Conservation (phyloP, 2,329 filamentous ascomycete genomes). For the Stromatinia cepivora region DNA sequence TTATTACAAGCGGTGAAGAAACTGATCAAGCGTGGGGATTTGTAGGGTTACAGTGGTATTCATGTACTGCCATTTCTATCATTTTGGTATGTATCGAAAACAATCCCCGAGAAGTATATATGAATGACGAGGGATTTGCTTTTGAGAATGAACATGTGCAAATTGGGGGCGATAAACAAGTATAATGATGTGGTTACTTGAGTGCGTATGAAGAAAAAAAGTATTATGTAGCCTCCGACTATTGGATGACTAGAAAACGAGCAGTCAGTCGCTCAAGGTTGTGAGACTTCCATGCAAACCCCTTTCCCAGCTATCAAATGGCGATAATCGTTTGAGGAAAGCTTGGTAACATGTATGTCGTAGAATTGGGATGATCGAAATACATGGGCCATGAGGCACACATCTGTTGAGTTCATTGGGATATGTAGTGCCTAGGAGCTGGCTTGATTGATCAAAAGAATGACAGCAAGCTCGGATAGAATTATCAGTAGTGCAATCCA, state of each 20-base stretch:
- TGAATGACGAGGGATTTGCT: background rate
- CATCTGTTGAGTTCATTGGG: background rate
- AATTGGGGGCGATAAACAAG: constrained; percentile 12
- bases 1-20: background rate
- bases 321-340: constrained; percentile 9
- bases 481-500: background rate
- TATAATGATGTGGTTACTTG: constrained; percentile 8
- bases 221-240: background rate
- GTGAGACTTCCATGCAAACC: constrained; percentile 14
- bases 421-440: constrained; percentile 1
- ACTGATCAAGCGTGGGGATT: background rate
- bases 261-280: constrained; percentile 7
- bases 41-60: background rate
- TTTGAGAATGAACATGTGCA: background rate
- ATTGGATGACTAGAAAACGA: constrained; percentile 13
- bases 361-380: constrained; percentile 7
- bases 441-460: background rate
- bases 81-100: background rate
- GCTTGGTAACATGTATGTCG: constrained; percentile 2
- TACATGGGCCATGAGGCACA: background rate
- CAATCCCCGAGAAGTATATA: background rate
- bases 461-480: background rate
- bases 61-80: background rate
- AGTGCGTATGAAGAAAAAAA: background rate
- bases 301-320: constrained; percentile 17